A percentile compares a stretch with the other conserved stretches of the same genome.
Evolutionary conservation across 2,329 filamentous ascomycete species (phyloP).

Genomic region (Epicoccum sorghinum): DNA sequence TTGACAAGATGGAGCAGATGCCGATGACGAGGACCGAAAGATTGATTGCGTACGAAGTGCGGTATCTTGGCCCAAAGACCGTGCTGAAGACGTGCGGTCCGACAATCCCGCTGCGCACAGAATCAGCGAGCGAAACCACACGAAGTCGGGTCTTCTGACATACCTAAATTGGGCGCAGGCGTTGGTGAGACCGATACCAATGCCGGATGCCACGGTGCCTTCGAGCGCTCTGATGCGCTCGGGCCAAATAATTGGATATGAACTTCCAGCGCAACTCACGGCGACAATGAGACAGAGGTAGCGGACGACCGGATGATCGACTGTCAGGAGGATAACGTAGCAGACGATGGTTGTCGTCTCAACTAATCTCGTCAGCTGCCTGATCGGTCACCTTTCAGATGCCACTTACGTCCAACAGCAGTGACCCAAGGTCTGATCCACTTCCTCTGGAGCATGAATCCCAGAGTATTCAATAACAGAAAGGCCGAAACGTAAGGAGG

Average conservation of each 20-base stretch:
- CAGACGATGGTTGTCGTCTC: conserved; percentile 25
- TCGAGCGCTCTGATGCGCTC: conserved; percentile 27
- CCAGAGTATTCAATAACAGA: conserved; percentile 23
- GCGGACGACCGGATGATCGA: conserved; percentile 23
- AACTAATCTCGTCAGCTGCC: conserved; percentile 9
- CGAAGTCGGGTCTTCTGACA: neutral
- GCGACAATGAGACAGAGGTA: conserved; percentile 25
- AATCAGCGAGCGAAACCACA: neutral
- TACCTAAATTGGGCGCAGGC: conserved; percentile 28
- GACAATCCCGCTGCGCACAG: conserved; percentile 19
- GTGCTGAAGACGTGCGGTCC: conserved; percentile 29
- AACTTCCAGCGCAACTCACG: conserved; percentile 25
- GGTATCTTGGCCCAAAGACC: conserved; percentile 27
- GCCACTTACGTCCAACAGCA: conserved; percentile 20
- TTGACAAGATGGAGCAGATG: conserved; percentile 23
- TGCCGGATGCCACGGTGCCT: conserved; percentile 27
- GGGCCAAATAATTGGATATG: conserved; percentile 28
- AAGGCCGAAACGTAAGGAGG: conserved; percentile 27
- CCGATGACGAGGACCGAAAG: conserved; percentile 26
- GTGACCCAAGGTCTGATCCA: conserved; percentile 28
- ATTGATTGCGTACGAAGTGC: conserved; percentile 24
- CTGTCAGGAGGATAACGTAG: conserved; percentile 26
- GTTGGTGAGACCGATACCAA: conserved; percentile 28
- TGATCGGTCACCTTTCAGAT: neutral
- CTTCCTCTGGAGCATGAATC: conserved; percentile 26